A percentile compares a stretch with the other conserved stretches of the same genome.
Evolutionary conservation across 176 grass and related monocot species (phyloP).

Genomic region (Tillandsia fasciculata): DNA sequence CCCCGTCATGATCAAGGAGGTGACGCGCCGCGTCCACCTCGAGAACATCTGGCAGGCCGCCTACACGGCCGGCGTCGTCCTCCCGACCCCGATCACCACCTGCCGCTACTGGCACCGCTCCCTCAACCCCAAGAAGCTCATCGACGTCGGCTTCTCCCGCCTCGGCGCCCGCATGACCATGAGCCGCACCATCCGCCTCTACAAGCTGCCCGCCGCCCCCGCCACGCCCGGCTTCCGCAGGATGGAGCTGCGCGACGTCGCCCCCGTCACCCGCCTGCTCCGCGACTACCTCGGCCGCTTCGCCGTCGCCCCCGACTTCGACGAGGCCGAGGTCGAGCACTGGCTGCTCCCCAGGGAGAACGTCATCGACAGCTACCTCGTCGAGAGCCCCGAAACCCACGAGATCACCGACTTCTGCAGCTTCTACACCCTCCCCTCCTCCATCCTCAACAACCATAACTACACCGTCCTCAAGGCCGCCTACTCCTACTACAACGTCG

Average conservation of each 20-base stretch:
- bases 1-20: slow-evolving; percentile 94
- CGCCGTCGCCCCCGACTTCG: slow-evolving; percentile 74
- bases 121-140: slow-evolving; percentile 92
- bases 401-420: slow-evolving; percentile 97
- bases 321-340: slow-evolving; percentile 95
- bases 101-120: slow-evolving; percentile 97
- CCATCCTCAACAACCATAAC: slow-evolving; percentile 85
- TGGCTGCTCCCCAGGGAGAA: slow-evolving; percentile 79
- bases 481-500: slow-evolving; percentile 92
- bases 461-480: slow-evolving; percentile 75
- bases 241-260: slow-evolving; percentile 87
- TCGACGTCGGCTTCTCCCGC: slow-evolving; percentile 87
- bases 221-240: slow-evolving; percentile 79
- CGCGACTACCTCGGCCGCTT: slow-evolving; percentile 63
- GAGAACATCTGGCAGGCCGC: slow-evolving; percentile 99
- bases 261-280: slow-evolving; percentile 71
- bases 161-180: slow-evolving; percentile 94
- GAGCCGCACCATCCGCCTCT: slow-evolving; percentile 87
- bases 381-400: slow-evolving; percentile 90
- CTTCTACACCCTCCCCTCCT: slow-evolving; percentile 87
- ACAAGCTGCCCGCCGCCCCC: slow-evolving; percentile 75
- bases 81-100: slow-evolving; percentile 90
- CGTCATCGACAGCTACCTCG: slow-evolving; percentile 90
- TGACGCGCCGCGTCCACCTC: slow-evolving; percentile 79
- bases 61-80: slow-evolving; percentile 83